Evolutionary conservation across 352 stramenopile species (phyloP), one percentile per base, ranked within the genome.

Genomic region (Globisporangium ultimum): DNA sequence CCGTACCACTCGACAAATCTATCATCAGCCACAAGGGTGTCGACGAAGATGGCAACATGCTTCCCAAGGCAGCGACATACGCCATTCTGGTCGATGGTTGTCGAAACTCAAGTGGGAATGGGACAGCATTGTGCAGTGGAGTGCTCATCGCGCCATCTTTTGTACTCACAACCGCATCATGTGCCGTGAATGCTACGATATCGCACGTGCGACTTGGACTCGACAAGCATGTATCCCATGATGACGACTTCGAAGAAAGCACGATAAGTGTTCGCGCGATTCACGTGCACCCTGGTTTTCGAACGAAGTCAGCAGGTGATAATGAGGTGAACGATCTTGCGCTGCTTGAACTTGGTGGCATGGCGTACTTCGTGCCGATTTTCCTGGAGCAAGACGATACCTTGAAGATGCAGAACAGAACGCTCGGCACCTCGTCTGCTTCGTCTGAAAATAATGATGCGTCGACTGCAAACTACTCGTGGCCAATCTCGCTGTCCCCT

Each of bases 281-380:
- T 18, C 36, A 53, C 54, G 36, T 60, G 2, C 54, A 60, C 22
- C 54, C 54, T 4, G 24, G 14, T 34, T 18, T 60, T 40, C 21
- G 20, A 32, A n/a, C 10, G 8, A 28, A 10, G 12, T 17, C 28
- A 18, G 10, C 4, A 4, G n/a, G n/a, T n/a, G 28, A 24, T 1
- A 45, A 20, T 15, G 53, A 36, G 3, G 8, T 45, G 14, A 60
- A 22, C 43, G 20, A 60, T n/a, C 54, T 60, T 4, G 54, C 43
- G 12, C 54, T 60, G 13, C 10, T 60, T 21, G 54, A 60, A 18
- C 54, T 60, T 45, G 32, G 34, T 2, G 54, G 28, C 2, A 60
- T 60, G 54, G 52, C 54, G 7, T 60, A 53, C 54, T 60, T 60
- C 13, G 11, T 43, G 43, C 54, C 54, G 20, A 43, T 45, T 8